Evolutionary conservation across 202 grass and related monocot species (phyloP).

Genomic region (Eragrostis tef): DNA sequence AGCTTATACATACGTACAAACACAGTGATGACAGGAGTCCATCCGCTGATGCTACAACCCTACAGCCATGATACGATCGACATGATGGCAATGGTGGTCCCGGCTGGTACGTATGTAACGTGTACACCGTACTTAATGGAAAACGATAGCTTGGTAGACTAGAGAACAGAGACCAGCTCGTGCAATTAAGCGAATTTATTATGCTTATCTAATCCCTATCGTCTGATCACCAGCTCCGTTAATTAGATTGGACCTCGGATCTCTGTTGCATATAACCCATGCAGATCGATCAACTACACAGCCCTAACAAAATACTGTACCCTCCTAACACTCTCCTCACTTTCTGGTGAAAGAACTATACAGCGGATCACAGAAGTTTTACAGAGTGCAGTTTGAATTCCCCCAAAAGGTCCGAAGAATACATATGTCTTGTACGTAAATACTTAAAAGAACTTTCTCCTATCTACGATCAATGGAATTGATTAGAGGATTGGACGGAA

Average conservation of each 20-base stretch:
- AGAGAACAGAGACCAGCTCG: conserved; percentile 2
- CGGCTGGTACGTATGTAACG: background rate
- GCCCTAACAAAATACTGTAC: conserved; percentile 5
- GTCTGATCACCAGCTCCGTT: background rate
- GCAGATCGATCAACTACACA: conserved; percentile 16
- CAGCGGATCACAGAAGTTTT: no score
- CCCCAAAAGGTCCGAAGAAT: no score
- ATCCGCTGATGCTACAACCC: background rate
- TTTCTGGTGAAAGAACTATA: background rate
- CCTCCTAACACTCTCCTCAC: background rate
- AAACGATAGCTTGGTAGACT: background rate
- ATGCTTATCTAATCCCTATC: background rate
- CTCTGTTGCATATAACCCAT: no score
- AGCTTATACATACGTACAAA: no score
- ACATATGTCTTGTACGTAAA: no score
- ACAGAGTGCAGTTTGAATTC: no score
- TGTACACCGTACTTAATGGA: background rate
- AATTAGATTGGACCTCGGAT: background rate
- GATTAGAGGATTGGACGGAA: background rate
- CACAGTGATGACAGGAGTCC: background rate
- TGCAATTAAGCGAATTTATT: no score
- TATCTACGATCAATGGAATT: background rate
- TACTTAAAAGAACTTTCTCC: no score
- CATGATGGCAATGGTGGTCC: background rate
- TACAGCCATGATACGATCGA: background rate